Evolutionary conservation across 2,329 filamentous ascomycete species (phyloP).

Genomic region (Arachnomyces sp.): DNA sequence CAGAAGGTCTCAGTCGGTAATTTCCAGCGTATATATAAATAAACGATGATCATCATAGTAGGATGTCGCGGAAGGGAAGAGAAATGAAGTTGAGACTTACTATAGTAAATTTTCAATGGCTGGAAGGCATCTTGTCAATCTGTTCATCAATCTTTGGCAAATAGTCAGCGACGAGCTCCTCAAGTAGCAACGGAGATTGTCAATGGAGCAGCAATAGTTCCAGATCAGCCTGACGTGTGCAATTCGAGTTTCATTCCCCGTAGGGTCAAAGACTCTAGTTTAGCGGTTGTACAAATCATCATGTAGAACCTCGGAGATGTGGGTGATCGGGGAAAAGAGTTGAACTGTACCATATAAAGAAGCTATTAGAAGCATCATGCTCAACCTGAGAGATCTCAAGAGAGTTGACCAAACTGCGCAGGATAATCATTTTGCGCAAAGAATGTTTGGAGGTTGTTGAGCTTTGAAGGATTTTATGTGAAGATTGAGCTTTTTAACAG

Average conservation of each 20-base stretch:
- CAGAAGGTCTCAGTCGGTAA: conserved; percentile 78
- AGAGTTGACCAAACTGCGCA: no score
- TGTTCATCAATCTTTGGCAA: conserved; percentile 3
- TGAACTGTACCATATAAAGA: neutral
- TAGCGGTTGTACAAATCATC: conserved; percentile 77
- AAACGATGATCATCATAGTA: conserved; percentile 16
- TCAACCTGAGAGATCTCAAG: no score
- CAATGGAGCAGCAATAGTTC: conserved; percentile 1
- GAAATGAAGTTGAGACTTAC: neutral
- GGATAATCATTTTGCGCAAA: no score
- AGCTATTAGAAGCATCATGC: no score
- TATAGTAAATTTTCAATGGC: neutral
- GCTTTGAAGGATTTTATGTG: no score
- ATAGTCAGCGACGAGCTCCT: neutral
- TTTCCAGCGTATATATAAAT: conserved; percentile 68
- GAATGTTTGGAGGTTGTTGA: no score
- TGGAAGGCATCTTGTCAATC: neutral
- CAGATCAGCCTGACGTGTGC: conserved; percentile 86
- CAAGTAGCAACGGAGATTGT: neutral
- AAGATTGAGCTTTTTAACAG: no score
- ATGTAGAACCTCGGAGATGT: conserved; percentile 28
- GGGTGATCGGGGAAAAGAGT: neutral
- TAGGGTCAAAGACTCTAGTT: conserved; percentile 98
- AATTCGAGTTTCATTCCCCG: conserved; percentile 71
- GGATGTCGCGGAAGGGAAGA: conserved; percentile 1